These are phyloP conservation scores for Globisporangium yorkense DNA, from an alignment of 352 stramenopile genomes.

Conservation along the genomic window DNA sequence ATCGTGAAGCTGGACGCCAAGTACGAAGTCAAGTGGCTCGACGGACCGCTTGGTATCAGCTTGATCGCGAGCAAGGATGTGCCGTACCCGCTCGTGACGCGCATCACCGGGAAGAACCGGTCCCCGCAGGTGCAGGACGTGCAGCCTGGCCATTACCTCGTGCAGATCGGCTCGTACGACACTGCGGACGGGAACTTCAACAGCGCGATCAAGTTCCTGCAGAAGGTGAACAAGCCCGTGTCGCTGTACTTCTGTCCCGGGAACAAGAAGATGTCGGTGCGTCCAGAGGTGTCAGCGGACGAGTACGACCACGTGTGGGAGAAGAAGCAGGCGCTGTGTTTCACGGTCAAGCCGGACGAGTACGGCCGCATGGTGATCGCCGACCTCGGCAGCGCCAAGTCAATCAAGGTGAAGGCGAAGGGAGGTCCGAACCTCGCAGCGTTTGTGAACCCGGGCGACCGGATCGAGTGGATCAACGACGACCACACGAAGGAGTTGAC, in stretches of 20 bases:
- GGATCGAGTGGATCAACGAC: constrained; percentile 82
- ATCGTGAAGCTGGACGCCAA: constrained; percentile 77
- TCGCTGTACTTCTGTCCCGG: constrained; percentile 80
- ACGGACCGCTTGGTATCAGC: constrained; percentile 82
- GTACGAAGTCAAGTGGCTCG: constrained; percentile 86
- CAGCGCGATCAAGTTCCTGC: constrained; percentile 85
- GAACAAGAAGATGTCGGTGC: constrained; percentile 72
- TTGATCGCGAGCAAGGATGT: constrained; percentile 85
- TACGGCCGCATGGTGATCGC: constrained; percentile 72
- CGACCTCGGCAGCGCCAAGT: constrained; percentile 80
- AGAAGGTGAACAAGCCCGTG: constrained; percentile 83
- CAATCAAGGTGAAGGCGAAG: constrained; percentile 81
- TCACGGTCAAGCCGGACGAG: constrained; percentile 67
- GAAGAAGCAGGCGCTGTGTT: constrained; percentile 83
- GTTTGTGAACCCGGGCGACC: constrained; percentile 53
- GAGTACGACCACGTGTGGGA: constrained; percentile 88
- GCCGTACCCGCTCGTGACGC: constrained; percentile 79
- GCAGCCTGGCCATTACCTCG: constrained; percentile 80
- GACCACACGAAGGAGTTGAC: constrained; percentile 61
- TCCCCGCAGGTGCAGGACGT: constrained; percentile 85
- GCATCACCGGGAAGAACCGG: constrained; percentile 85
- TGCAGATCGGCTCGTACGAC: constrained; percentile 83
- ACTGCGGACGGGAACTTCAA: constrained; percentile 85
- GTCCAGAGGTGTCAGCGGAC: constrained; percentile 54
- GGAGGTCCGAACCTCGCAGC: constrained; percentile 45